These are phyloP conservation scores for Durio zibethinus DNA, from an alignment of 345 rosid species.

Conservation along the genomic window DNA sequence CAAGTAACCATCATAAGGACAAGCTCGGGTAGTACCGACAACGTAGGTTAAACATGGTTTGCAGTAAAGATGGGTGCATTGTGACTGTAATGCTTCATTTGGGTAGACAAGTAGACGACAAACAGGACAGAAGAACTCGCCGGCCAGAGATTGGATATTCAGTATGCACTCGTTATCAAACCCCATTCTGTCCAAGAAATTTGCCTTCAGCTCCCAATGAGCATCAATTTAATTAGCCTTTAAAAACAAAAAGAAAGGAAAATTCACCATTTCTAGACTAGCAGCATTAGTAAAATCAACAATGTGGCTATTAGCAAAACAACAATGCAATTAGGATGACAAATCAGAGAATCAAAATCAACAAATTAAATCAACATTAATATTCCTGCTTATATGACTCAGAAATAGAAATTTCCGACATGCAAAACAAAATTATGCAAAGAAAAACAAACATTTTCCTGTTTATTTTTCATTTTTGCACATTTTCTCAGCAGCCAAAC, in stretches of 20 bases:
- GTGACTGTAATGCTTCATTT: slow-evolving; percentile 78
- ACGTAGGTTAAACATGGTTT: slow-evolving; percentile 63
- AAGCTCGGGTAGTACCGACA: slow-evolving; percentile 62
- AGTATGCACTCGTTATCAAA: slow-evolving; percentile 70
- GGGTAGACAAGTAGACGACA: slow-evolving; percentile 74
- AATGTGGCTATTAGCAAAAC: background rate
- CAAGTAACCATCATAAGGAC: slow-evolving; percentile 78
- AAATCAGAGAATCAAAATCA: background rate
- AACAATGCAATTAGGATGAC: background rate
- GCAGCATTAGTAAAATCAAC: background rate
- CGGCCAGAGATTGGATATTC: slow-evolving; percentile 66
- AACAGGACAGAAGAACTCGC: slow-evolving; percentile 79
- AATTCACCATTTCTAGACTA: background rate
- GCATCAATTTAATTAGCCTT: slow-evolving; percentile 4
- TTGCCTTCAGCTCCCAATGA: slow-evolving; percentile 7
- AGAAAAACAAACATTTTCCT: background rate
- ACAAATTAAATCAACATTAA: too few species aligned
- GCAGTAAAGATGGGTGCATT: slow-evolving; percentile 80
- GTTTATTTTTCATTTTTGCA: background rate
- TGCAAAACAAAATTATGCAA: background rate
- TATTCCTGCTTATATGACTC: too few species aligned
- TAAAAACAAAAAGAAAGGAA: background rate
- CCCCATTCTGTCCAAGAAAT: slow-evolving; percentile 43
- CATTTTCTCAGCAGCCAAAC: background rate
- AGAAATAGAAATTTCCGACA: background rate